phyloP scores from a whole-genome alignment of 2,329 filamentous ascomycete genomes.

The Clarireedia homoeocarpa region DNA sequence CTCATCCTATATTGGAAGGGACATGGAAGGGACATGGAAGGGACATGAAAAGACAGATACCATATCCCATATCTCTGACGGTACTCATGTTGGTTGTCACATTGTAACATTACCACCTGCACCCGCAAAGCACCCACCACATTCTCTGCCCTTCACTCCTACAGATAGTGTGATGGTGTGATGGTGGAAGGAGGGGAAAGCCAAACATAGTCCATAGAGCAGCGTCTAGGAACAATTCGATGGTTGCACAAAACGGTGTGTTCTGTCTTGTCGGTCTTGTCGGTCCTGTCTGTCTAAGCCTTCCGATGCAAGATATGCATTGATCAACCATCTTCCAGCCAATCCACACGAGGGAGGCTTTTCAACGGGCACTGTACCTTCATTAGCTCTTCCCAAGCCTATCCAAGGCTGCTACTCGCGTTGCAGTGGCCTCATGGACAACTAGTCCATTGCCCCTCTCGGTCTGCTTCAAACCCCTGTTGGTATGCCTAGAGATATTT shows the following conservation, averaged over 20 bases:
- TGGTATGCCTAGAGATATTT: background rate
- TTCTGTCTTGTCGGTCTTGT: background rate
- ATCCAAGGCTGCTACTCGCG: background rate
- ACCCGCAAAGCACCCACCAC: too few species aligned
- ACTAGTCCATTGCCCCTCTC: background rate
- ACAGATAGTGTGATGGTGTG: too few species aligned
- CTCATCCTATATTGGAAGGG: too few species aligned
- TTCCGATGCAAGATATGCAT: background rate
- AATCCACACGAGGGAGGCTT: background rate
- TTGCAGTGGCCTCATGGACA: constrained; percentile 1
- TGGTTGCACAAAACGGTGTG: background rate
- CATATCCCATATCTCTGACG: too few species aligned
- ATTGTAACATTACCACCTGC: too few species aligned
- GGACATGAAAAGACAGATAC: too few species aligned
- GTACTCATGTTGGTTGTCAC: too few species aligned
- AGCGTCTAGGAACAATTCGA: too few species aligned
- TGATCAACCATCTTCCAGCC: constrained; percentile 1
- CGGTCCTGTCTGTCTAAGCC: constrained; percentile 1
- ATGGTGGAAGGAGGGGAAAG: too few species aligned
- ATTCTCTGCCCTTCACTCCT: too few species aligned
- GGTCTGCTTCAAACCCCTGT: background rate
- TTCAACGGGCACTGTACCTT: background rate
- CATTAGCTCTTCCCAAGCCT: background rate
- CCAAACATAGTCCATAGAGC: too few species aligned
- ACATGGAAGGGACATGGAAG: too few species aligned